Base-by-base conservation (phyloP, 2,329 filamentous ascomycete species). In the Lachnellula suecica region DNA sequence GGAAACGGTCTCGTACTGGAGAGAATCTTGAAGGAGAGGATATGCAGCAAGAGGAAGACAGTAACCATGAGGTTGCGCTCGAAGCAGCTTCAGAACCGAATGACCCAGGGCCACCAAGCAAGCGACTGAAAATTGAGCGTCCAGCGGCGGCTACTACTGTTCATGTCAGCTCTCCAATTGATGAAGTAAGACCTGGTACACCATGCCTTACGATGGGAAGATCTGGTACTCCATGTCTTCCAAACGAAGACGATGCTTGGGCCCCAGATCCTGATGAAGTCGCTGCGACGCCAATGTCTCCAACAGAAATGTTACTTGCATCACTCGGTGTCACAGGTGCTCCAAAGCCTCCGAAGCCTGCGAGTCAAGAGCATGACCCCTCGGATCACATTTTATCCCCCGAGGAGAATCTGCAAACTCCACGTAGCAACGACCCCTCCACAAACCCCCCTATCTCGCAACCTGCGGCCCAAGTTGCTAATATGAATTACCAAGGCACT, bases 291-390 rank as follows among this genome's bases (percentile, higher is more conserved):
- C 35, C 51, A 13, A 17, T 45, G n/a, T 22, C 37, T 54, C 58
- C 63, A 15, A 66, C 60, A 11, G 66, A 68, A 50, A 62, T 62
- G 23, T 52, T 64, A 35, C 62, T 71, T 51, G 67, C 67, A 50
- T 64, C 67, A 38, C 51, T 71, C 11, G 69, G 68, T 31, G 69
- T 71, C 17, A 66, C 66, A 27, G 69, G 69, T 23, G 51, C 58
- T 31, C 60, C 69, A 29, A 71, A 71, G 48, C 68, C 68, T 31
- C 61, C 69, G 27, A 71, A 71, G 46, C 68, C 68, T 34, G 55
- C 64, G 11, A 55, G 52, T 3, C 37, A 51, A 46, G 51, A 59
- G 38, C 44, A 53, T 27, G 29, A 57, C 31, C 58, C 54, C 34
- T 52, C 53, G 8, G 45, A 42, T 31, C 34, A 49, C 23, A n/a